Base-by-base conservation (phyloP, 129 eudicot genomes). In the Ambrosia artemisiifolia region DNA sequence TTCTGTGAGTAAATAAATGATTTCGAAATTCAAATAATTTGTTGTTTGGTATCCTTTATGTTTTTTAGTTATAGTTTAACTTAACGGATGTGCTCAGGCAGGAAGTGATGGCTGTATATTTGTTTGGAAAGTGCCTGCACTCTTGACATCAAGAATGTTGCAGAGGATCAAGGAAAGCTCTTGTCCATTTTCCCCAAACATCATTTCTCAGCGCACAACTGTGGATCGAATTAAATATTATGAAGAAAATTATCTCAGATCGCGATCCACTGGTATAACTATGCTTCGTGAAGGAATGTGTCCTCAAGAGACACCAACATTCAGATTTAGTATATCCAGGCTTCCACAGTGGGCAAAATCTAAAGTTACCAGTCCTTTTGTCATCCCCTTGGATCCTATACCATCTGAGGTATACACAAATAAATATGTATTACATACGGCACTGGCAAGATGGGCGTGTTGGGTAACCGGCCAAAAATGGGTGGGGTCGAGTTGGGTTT, bases 331-430 rank as follows among this genome's bases (percentile, higher is more conserved):
- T 36, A 71, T 86, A 28, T 88, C 96, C 33, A 82, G 89, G 48
- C 91, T 88, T 77, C 96, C 96, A 63, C 83, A 72, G 14, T 88
- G 96, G 96, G 96, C 96, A 20, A 82, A 84, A 63, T 78, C 75
- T 36, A 86, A 88, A 80, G 83, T 84, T 67, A 83, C 71, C 57
- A 69, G 67, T 44, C 78, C 85, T 55, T 42, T 49, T 63, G 57
- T 74, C 57, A 60, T 79, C 36, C 84, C 81, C 59, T 20, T 72
- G 49, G 78, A 73, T 44, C 69, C 75, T 55, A 33, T 78, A 63
- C 82, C 79, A 61, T 73, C 67, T 28, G 78, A 83, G 90, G 94
- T 85, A 81, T 34, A 12, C 19, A 65, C 48, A 65, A 3, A 53
- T 8, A 53, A n/a, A 65, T 42, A 65, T 38, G 11, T 42, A 53